phyloP scores from a whole-genome alignment of 768 basidiomycete species.

The Boletus speciosus region DNA sequence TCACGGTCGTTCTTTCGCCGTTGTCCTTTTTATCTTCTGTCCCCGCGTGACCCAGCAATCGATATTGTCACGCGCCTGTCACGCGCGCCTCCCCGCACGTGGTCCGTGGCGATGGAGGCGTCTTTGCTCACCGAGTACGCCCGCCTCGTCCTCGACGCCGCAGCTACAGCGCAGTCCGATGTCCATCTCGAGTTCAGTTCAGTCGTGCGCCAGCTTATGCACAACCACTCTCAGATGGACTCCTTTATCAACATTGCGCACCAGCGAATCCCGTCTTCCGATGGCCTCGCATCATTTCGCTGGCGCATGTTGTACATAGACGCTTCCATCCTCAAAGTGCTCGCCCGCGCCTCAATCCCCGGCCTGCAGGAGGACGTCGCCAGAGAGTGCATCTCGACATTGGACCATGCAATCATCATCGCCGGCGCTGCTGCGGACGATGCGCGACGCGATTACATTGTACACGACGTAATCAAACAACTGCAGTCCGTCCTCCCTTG shows the following conservation, averaged over 20 bases:
- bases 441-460: slow-evolving; percentile 49
- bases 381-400: slow-evolving; percentile 47
- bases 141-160: neutral
- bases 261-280: slow-evolving; percentile 44
- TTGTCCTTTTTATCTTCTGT: slow-evolving; percentile 64
- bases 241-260: slow-evolving; percentile 47
- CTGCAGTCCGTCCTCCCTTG: slow-evolving; percentile 47
- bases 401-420: slow-evolving; percentile 83
- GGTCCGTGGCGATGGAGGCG: neutral
- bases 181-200: neutral
- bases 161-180: neutral
- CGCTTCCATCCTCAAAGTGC: slow-evolving; percentile 55
- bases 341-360: slow-evolving; percentile 33
- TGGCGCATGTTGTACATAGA: slow-evolving; percentile 81
- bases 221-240: slow-evolving; percentile 19
- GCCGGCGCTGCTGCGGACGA: slow-evolving; percentile 68
- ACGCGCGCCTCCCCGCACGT: slow-evolving; percentile 11
- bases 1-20: slow-evolving; percentile 40
- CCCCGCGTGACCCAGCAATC: slow-evolving; percentile 39
- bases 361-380: slow-evolving; percentile 22
- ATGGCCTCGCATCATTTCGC: slow-evolving; percentile 31
- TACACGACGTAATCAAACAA: slow-evolving; percentile 56
- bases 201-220: slow-evolving; percentile 1
- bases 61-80: slow-evolving; percentile 35
- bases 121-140: slow-evolving; percentile 1